A percentile compares a stretch with the other conserved stretches of the same genome.
These are phyloP conservation scores for Ricinus communis DNA, from an alignment of 345 rosid species.

Conservation along the genomic window DNA sequence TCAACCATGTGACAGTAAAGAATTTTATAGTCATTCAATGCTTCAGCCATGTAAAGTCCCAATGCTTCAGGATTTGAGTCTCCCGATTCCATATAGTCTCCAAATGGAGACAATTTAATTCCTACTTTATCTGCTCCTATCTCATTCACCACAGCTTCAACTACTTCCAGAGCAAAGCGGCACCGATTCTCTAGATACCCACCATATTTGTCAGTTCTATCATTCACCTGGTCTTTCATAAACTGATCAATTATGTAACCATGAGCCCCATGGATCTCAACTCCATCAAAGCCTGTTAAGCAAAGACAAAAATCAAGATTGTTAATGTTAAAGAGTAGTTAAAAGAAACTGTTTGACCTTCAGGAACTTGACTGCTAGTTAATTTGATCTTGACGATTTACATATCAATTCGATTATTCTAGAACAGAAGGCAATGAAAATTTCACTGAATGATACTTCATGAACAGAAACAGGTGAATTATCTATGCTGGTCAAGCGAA, in stretches of 20 bases:
- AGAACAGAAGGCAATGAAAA: no score
- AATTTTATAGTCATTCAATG: constrained; percentile 53
- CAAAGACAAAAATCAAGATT: not conserved
- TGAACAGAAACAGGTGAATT: not conserved
- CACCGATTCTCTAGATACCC: constrained; percentile 69
- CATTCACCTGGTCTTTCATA: constrained; percentile 71
- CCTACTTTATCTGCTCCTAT: constrained; percentile 71
- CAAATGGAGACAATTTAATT: constrained; percentile 63
- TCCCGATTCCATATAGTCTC: constrained; percentile 45
- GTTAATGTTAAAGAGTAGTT: no score
- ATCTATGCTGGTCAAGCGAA: not conserved
- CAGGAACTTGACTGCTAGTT: no score
- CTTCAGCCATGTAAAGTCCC: constrained; percentile 58
- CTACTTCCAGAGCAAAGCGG: constrained; percentile 58
- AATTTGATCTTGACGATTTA: no score
- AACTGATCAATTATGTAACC: constrained; percentile 74
- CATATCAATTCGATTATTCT: no score
- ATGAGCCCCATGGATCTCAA: constrained; percentile 80
- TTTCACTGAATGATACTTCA: constrained; percentile 9
- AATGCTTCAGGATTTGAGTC: constrained; percentile 64
- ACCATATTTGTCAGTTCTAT: constrained; percentile 65
- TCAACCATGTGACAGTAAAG: constrained; percentile 73
- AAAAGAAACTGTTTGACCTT: no score
- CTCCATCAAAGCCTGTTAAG: constrained; percentile 62
- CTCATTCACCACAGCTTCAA: constrained; percentile 60